Evolutionary conservation across 495 filamentous ascomycete genomes (phyloP), one percentile per base, ranked within the genome.

Genomic region (Cetradonia linearis): DNA sequence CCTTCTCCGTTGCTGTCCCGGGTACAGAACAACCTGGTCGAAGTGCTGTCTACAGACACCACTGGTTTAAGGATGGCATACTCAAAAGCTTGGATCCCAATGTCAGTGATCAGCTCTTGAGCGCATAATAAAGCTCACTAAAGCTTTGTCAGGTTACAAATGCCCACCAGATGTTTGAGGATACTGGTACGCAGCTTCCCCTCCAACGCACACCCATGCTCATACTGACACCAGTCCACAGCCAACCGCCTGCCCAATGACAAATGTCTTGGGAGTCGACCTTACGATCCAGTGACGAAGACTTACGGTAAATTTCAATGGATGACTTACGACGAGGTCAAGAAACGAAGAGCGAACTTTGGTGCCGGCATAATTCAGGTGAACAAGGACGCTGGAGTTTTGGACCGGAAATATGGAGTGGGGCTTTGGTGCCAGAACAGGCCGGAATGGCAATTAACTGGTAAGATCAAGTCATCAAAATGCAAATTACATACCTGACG

Each of bases 341-440:
- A 89, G 60, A 80, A 81, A 73, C 78, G 92, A 66, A 84, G 89
- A 61, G 83, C 86, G 58, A 87, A 91, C 63, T 82, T 98, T 65
- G 93, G 94, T 59, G 87, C 85, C 47, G 93, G 94, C 56, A 72
- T 97, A 55, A 85, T 89, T 49, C 83, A 91, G 72, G 71, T 97
- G 67, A 88, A 95, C 71, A 77, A 86, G 64, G 79, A 82, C 62
- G 76, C 81, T 60, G 86, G 86, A 8, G 76, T 87, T 53, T 76
- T 76, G 10, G 80, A 78, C 36, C 72, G 74, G 52, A 87, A 92
- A 73, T 88, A 93, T 69, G 89, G 86, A 54, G 81, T 97, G 61
- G 93, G 93, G 36, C 74, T 98, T 20, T 98, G 93, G 93, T 89
- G 88, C 59, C 89, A 92, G 75, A 98, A 98, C 71, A 83, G 93